Conservation (phyloP, 805 yeast genomes). For the Candida rishiriensis region DNA sequence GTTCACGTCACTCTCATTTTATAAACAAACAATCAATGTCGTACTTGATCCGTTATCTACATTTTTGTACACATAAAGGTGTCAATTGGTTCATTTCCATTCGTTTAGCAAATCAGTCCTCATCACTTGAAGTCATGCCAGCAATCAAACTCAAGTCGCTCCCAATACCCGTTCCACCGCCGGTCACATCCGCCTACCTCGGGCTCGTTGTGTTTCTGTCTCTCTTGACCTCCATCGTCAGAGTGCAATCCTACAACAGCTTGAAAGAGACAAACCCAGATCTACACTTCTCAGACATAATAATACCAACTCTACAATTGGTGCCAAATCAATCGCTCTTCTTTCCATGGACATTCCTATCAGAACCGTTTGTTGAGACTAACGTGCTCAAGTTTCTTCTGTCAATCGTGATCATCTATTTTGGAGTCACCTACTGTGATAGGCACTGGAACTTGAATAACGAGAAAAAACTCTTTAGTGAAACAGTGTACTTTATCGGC, state of each 20-base stretch:
- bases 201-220: conserved; percentile 38
- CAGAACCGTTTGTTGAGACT: conserved; percentile 63
- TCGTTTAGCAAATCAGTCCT: too few relatives aligned
- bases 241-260: conserved; percentile 32
- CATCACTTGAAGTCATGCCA: conserved; percentile 12
- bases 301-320: conserved; percentile 53
- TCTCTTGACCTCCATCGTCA: conserved; percentile 36
- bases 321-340: conserved; percentile 52
- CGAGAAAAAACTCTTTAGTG: conserved; percentile 25
- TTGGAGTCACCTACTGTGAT: conserved; percentile 44
- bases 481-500: conserved; percentile 46
- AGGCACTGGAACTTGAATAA: conserved; percentile 39
- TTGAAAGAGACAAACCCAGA: conserved; percentile 18
- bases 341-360: conserved; percentile 61
- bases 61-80: too few relatives aligned
- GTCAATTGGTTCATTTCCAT: neutral
- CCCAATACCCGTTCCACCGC: conserved; percentile 32
- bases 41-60: too few relatives aligned
- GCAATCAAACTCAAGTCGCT: conserved; percentile 10
- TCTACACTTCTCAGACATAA: conserved; percentile 36
- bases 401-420: conserved; percentile 33
- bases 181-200: conserved; percentile 43
- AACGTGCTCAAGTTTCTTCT: conserved; percentile 41
- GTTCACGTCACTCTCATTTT: too few relatives aligned
- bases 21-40: too few relatives aligned